Evolutionary conservation across 2,329 filamentous ascomycete species (phyloP).

Genomic region (Dothistroma pini): DNA sequence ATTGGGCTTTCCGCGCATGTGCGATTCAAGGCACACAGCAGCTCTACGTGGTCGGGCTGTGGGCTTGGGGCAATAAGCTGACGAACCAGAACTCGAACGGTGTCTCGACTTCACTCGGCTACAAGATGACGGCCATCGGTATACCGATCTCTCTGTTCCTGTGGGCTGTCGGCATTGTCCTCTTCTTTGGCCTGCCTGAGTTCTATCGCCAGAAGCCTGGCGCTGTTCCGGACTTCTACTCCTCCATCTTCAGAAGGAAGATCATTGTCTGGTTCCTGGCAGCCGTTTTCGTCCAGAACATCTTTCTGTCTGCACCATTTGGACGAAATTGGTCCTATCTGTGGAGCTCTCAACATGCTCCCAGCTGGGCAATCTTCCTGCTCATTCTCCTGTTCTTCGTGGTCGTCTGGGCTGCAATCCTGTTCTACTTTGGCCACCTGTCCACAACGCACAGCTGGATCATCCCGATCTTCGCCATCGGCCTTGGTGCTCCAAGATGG

Average conservation of each 20-base stretch:
- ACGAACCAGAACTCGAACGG: constrained; percentile 45
- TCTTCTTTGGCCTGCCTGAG: constrained; percentile 61
- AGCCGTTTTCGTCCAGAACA: constrained; percentile 62
- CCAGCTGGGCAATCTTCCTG: constrained; percentile 54
- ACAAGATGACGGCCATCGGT: constrained; percentile 48
- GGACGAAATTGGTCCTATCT: constrained; percentile 65
- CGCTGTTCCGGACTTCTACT: constrained; percentile 63
- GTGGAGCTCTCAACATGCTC: constrained; percentile 55
- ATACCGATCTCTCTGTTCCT: constrained; percentile 57
- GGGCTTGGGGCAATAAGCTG: constrained; percentile 63
- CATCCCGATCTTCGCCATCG: constrained; percentile 64
- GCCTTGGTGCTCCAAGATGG: constrained; percentile 63
- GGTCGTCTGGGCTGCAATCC: constrained; percentile 53
- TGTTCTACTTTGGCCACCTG: constrained; percentile 52
- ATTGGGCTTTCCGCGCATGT: constrained; percentile 65
- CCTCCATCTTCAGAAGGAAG: constrained; percentile 58
- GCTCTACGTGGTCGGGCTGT: constrained; percentile 61
- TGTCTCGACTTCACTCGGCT: constrained; percentile 29
- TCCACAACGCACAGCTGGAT: constrained; percentile 63
- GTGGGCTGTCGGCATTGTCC: constrained; percentile 53
- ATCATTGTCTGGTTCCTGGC: constrained; percentile 66
- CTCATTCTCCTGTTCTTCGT: constrained; percentile 56
- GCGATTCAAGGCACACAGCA: constrained; percentile 65
- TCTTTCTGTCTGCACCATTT: constrained; percentile 63
- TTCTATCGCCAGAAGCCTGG: constrained; percentile 65